Conservation (phyloP, 1,284 basidiomycete species). For the Leccinum pachyderme region DNA sequence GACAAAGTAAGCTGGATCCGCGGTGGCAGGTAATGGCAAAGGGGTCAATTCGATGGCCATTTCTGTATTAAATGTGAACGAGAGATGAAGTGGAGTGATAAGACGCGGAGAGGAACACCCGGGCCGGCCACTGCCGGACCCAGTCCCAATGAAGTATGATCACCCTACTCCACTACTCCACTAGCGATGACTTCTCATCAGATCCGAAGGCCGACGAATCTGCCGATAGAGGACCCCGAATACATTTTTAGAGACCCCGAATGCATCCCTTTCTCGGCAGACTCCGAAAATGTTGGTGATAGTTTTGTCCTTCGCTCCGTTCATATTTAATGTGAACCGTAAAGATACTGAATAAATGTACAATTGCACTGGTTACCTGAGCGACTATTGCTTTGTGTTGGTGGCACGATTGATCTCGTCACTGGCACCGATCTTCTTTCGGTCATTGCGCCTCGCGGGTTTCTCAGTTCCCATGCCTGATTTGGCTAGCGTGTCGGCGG, state of each 20-base stretch:
- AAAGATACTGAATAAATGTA: too few relatives aligned
- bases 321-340: too few relatives aligned
- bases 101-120: neutral
- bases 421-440: neutral
- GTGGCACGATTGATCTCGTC: neutral
- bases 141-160: too few relatives aligned
- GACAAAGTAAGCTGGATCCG: conserved; percentile 54
- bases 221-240: too few relatives aligned
- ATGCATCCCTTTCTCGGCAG: too few relatives aligned
- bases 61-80: neutral
- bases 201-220: neutral
- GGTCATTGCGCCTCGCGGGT: neutral
- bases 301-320: too few relatives aligned
- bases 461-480: neutral
- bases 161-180: too few relatives aligned
- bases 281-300: too few relatives aligned
- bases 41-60: conserved; percentile 60
- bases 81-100: neutral
- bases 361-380: too few relatives aligned
- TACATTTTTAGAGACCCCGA: too few relatives aligned
- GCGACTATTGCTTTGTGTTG: neutral
- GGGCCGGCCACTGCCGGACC: neutral
- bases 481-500: neutral
- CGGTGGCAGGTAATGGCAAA: conserved; percentile 58
- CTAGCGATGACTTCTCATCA: neutral